Evolutionary conservation across 2,329 filamentous ascomycete species (phyloP), one percentile per base, ranked within the genome.

Genomic region (Pseudocercospora cruenta): DNA sequence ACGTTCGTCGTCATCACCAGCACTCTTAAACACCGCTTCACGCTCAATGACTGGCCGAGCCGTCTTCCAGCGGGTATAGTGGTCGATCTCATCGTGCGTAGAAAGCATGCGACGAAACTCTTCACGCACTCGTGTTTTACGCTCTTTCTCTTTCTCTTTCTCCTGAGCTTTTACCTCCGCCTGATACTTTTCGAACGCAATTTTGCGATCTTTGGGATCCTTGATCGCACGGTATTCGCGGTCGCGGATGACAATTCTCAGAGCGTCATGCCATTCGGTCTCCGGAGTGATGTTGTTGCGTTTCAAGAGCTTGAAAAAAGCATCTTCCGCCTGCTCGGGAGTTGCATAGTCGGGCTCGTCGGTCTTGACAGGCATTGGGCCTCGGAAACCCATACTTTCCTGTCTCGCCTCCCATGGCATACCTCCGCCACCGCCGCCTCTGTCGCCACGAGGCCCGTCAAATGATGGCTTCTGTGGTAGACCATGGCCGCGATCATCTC

Each of bases 31-130:
- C 66, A 96, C 95, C 57, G 93, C 95, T 83, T 99, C 95, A 58
- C 91, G 91, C 80, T 98, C 93, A 69, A 99, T 93, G 70, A 97
- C 96, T 9, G 93, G 93, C 58, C 92, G 90, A 61, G 94, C 95
- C 16, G 93, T 97, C 85, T 93, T 96, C 95, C 95, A 99, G 68
- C 93, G 91, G 49, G 94, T 97, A 79, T 96, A 97, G 78, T 97
- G 89, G 79, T 94, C 95, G 80, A 99, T 98, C 80, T 99, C 95
- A 67, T 94, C 93, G 79, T 99, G 94, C 71, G 93, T 94, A 80
- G 91, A 93, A 71, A 99, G 86, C 95, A 99, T 99, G 63, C 90
- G 94, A 72, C 91, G 91, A 80, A 99, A 99, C 83, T 98, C 95
- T 79, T 91, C 86, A 75, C 93, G 92, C 76, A 98, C 86, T 83